phyloP scores from a whole-genome alignment of 2,329 filamentous ascomycete genomes.

The Ophiocordyceps camponoti-saundersi region DNA sequence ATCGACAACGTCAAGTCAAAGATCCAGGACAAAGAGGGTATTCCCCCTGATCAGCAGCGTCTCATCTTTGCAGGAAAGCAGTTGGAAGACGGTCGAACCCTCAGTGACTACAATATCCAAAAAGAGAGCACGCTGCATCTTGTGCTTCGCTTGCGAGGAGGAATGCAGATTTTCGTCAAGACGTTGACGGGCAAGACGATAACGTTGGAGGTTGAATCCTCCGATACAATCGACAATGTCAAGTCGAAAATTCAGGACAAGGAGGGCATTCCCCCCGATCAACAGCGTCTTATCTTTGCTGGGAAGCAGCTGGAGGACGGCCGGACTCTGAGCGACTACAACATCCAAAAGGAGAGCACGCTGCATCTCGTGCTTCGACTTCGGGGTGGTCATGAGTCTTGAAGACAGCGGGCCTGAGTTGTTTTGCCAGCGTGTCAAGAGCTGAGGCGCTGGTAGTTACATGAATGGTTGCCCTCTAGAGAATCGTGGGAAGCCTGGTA shows the following conservation, averaged over 20 bases:
- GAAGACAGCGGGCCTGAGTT: neutral
- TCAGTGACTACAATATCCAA: conserved; percentile 90
- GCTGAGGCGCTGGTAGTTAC: conserved; percentile 50
- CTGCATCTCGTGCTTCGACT: conserved; percentile 68
- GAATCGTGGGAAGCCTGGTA: neutral
- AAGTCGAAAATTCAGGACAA: conserved; percentile 89
- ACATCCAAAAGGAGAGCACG: conserved; percentile 86
- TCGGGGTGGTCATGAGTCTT: conserved; percentile 56
- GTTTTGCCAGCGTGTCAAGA: neutral
- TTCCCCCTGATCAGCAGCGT: conserved; percentile 88
- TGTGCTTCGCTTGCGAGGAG: conserved; percentile 74
- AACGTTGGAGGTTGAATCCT: conserved; percentile 76
- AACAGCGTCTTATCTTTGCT: conserved; percentile 85
- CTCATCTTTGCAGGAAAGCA: conserved; percentile 46
- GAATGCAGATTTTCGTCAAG: conserved; percentile 83
- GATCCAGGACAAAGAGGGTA: conserved; percentile 96
- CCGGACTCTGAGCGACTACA: conserved; percentile 83
- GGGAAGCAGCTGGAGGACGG: conserved; percentile 91
- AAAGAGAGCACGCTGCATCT: conserved; percentile 79
- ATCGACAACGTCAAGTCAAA: conserved; percentile 96
- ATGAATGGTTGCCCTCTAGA: conserved; percentile 26
- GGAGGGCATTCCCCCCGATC: conserved; percentile 86
- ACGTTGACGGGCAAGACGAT: conserved; percentile 87
- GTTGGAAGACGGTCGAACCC: conserved; percentile 79
- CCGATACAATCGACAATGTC: conserved; percentile 86